phyloP scores from a whole-genome alignment of 2,329 filamentous ascomycete species.

The Colletotrichum tropicicola region DNA sequence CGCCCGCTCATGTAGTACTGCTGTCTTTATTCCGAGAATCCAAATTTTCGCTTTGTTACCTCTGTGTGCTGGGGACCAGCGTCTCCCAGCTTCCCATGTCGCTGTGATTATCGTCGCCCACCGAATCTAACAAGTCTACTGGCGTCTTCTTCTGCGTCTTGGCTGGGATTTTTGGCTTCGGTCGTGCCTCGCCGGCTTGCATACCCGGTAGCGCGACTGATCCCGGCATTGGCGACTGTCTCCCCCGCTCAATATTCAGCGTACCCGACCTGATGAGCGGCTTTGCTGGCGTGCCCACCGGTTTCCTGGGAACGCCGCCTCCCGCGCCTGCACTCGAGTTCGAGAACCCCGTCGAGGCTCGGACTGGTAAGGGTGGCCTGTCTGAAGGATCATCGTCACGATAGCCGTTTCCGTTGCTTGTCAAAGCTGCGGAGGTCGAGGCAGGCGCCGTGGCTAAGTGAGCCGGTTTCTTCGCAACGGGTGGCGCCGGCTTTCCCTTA shows the following conservation, averaged over 20 bases:
- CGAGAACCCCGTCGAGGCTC: conserved; percentile 27
- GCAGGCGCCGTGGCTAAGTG: conserved; percentile 53
- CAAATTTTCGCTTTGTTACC: background rate
- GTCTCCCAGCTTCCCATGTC: conserved; percentile 65
- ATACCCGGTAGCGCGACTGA: conserved; percentile 28
- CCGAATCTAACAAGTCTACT: conserved; percentile 55
- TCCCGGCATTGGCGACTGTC: conserved; percentile 26
- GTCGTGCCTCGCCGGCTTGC: conserved; percentile 15
- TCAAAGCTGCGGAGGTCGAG: conserved; percentile 33
- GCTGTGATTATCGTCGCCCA: conserved; percentile 52
- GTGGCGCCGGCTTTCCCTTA: conserved; percentile 56
- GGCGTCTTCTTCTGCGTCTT: conserved; percentile 36
- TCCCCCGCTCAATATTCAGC: conserved; percentile 3
- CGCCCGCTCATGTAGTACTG: background rate
- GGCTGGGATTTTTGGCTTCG: conserved; percentile 23
- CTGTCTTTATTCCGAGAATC: background rate
- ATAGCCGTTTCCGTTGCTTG: conserved; percentile 30
- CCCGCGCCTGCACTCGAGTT: background rate
- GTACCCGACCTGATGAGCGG: conserved; percentile 13
- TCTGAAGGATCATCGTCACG: conserved; percentile 32
- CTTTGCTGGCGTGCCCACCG: conserved; percentile 17
- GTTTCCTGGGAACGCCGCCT: conserved; percentile 10
- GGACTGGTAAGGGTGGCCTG: conserved; percentile 29
- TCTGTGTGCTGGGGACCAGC: conserved; percentile 54
- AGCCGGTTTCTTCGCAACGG: conserved; percentile 71